Conservation (phyloP, 2,329 filamentous ascomycete species). For the Cladophialophora chaetospira region DNA sequence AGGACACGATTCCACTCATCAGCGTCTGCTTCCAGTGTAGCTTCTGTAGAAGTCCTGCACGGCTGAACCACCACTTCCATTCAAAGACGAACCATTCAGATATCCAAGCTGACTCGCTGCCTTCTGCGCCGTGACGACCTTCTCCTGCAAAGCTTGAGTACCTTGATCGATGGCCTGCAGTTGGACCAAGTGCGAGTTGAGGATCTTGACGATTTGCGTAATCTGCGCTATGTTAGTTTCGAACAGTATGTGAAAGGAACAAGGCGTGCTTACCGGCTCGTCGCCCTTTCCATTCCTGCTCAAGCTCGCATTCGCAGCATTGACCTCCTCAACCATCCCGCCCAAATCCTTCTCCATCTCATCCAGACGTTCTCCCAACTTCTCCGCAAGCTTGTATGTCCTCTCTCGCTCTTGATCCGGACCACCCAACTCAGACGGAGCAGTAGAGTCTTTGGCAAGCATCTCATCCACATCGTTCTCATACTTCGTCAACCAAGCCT, state of each 20-base stretch:
- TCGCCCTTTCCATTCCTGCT: slow-evolving; percentile 87
- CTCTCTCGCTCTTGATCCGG: slow-evolving; percentile 94
- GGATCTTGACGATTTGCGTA: slow-evolving; percentile 90
- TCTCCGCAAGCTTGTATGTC: slow-evolving; percentile 93
- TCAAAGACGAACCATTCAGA: slow-evolving; percentile 36
- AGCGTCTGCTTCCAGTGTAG: slow-evolving; percentile 69
- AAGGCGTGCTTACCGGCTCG: slow-evolving; percentile 68
- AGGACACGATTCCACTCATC: neutral
- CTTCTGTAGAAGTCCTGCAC: slow-evolving; percentile 90
- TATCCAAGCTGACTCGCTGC: slow-evolving; percentile 50
- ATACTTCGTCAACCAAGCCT: slow-evolving; percentile 84
- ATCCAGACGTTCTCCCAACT: slow-evolving; percentile 83
- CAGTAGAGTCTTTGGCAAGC: slow-evolving; percentile 60
- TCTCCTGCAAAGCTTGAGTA: slow-evolving; percentile 75
- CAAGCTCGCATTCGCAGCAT: slow-evolving; percentile 83
- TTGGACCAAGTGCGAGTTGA: slow-evolving; percentile 89
- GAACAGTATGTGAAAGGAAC: slow-evolving; percentile 21
- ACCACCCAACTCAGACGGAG: slow-evolving; percentile 72
- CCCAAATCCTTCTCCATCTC: slow-evolving; percentile 90
- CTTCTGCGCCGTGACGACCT: slow-evolving; percentile 81
- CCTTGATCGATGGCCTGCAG: slow-evolving; percentile 92
- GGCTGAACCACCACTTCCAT: slow-evolving; percentile 64
- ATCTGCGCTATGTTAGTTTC: slow-evolving; percentile 56
- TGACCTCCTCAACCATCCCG: slow-evolving; percentile 98
- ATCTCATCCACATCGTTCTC: slow-evolving; percentile 89